Evolutionary conservation across 495 filamentous ascomycete genomes (phyloP).

Genomic region (Clohesyomyces aquaticus): DNA sequence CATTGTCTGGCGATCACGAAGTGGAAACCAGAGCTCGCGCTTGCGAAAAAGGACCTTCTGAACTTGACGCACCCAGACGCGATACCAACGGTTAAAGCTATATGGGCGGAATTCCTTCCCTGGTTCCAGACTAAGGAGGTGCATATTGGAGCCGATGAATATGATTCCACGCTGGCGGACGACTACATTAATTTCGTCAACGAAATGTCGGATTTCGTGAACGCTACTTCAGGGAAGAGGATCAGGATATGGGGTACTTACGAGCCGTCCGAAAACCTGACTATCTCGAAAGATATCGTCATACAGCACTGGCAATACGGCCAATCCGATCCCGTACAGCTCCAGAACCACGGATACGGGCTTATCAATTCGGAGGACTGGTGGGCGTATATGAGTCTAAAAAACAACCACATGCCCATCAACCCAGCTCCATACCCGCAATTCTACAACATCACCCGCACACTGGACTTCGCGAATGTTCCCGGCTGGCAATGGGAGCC

Average conservation of each 20-base stretch:
- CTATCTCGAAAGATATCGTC: conserved; percentile 52
- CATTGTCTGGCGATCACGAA: conserved; percentile 59
- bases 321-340: conserved; percentile 56
- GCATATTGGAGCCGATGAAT: conserved; percentile 62
- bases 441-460: conserved; percentile 55
- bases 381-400: conserved; percentile 62
- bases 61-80: conserved; percentile 60
- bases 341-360: conserved; percentile 51
- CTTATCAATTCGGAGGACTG: conserved; percentile 61
- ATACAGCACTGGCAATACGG: conserved; percentile 64
- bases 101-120: conserved; percentile 60
- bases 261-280: conserved; percentile 50
- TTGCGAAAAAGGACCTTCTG: conserved; percentile 56
- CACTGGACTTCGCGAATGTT: conserved; percentile 54
- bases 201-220: conserved; percentile 54
- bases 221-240: conserved; percentile 50
- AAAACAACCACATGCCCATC: conserved; percentile 60
- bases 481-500: conserved; percentile 58
- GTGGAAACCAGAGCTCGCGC: conserved; percentile 59
- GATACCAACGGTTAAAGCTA: conserved; percentile 56
- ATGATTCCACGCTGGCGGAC: conserved; percentile 55
- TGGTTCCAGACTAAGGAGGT: conserved; percentile 62
- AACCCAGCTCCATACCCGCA: conserved; percentile 58
- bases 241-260: conserved; percentile 61
- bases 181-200: conserved; percentile 61